A percentile compares a stretch with the other conserved stretches of the same genome.
phyloP scores from a whole-genome alignment of 805 yeast genomes.

The Ogataea kodamae region DNA sequence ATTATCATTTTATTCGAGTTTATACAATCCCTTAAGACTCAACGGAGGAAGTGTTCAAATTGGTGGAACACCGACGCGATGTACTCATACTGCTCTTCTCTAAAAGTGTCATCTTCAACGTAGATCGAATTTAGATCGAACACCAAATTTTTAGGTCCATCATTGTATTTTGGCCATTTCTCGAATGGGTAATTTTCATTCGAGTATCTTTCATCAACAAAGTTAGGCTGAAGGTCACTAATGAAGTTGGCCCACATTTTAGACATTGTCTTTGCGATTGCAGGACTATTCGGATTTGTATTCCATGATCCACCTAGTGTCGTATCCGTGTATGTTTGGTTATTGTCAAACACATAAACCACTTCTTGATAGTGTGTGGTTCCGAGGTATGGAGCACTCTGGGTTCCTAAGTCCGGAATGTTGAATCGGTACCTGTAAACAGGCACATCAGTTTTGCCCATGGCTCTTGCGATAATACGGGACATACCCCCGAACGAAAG shows the following conservation, averaged over 20 bases:
- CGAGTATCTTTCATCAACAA: neutral
- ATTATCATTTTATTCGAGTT: too few species aligned
- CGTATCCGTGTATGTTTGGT: neutral
- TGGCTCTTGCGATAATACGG: constrained; percentile 1
- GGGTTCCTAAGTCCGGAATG: constrained; percentile 1
- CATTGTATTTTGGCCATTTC: constrained; percentile 1
- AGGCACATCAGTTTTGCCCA: constrained; percentile 1
- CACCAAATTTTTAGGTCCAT: constrained; percentile 1
- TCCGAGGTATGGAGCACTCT: neutral
- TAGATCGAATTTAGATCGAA: constrained; percentile 3
- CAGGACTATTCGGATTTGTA: constrained; percentile 1
- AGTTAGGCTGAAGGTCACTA: constrained; percentile 2
- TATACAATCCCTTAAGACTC: too few species aligned
- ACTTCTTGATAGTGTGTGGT: constrained; percentile 3
- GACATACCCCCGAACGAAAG: neutral
- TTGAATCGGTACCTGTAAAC: constrained; percentile 4
- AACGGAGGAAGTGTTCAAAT: constrained; percentile 2
- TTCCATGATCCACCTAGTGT: constrained; percentile 3
- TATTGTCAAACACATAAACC: constrained; percentile 3
- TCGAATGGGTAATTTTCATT: constrained; percentile 2
- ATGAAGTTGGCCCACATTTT: constrained; percentile 6
- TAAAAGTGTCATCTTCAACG: constrained; percentile 2
- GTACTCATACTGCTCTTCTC: constrained; percentile 1
- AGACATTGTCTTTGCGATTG: constrained; percentile 2
- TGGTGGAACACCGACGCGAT: constrained; percentile 1